phyloP scores from a whole-genome alignment of 2,329 filamentous ascomycete genomes.

The Alternaria sp. region DNA sequence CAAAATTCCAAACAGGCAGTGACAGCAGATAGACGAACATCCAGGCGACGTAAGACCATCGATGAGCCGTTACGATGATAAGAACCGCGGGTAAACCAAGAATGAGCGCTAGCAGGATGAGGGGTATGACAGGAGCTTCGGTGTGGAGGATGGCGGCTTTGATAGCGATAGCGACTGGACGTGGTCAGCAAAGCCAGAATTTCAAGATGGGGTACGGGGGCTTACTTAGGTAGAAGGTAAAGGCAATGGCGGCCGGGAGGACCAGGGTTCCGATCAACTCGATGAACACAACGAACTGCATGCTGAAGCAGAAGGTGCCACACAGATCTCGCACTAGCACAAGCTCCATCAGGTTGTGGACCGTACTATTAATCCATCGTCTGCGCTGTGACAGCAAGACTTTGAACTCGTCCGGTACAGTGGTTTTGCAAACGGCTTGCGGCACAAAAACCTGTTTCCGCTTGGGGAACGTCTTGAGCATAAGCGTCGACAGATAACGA shows the following conservation, averaged over 20 bases:
- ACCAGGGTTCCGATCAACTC: constrained; percentile 95
- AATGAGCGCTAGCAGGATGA: constrained; percentile 87
- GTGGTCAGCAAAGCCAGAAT: constrained; percentile 32
- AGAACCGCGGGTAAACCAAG: constrained; percentile 90
- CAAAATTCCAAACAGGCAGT: constrained; percentile 96
- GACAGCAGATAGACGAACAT: constrained; percentile 96
- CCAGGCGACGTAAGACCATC: constrained; percentile 90
- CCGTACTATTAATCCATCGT: constrained; percentile 98
- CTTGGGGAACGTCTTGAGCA: constrained; percentile 98
- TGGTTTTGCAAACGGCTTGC: constrained; percentile 98
- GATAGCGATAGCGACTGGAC: constrained; percentile 81
- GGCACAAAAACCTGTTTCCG: constrained; percentile 98
- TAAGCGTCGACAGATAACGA: constrained; percentile 93
- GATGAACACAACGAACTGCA: constrained; percentile 98
- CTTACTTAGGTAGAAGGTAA: constrained; percentile 95
- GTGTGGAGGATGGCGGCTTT: constrained; percentile 63
- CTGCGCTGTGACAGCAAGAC: constrained; percentile 93
- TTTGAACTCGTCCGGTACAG: constrained; percentile 89
- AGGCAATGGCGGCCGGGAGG: constrained; percentile 92
- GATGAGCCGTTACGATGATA: constrained; percentile 92
- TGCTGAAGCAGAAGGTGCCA: constrained; percentile 99
- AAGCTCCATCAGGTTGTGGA: constrained; percentile 98
- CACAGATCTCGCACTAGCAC: constrained; percentile 94
- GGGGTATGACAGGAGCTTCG: constrained; percentile 80
- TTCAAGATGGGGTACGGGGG: constrained; percentile 31